Evolutionary conservation across 1,284 basidiomycete genomes (phyloP).

Genomic region (Leccinum huronense): DNA sequence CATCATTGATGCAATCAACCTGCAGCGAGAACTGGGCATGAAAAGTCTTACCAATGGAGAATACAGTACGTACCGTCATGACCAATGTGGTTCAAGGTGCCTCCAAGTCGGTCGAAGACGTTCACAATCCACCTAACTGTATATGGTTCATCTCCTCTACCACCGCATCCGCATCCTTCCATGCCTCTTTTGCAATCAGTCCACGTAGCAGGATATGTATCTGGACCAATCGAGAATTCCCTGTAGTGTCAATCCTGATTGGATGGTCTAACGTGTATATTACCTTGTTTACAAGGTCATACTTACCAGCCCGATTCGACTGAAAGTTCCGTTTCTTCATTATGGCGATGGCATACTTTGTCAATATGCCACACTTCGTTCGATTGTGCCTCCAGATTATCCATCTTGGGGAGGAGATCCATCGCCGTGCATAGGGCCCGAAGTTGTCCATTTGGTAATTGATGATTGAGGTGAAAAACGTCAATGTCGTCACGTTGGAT

Average conservation of each 20-base stretch:
- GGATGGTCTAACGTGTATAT: no score
- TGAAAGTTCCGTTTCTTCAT: constrained; percentile 58
- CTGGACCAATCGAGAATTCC: constrained; percentile 52
- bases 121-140: no score
- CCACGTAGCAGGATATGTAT: constrained; percentile 73
- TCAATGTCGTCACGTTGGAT: constrained; percentile 61
- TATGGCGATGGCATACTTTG: constrained; percentile 53
- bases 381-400: constrained; percentile 54
- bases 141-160: constrained; percentile 55
- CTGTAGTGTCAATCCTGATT: constrained; percentile 39
- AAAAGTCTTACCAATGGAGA: neutral
- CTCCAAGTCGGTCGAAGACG: no score
- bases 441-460: constrained; percentile 59
- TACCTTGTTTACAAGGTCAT: no score
- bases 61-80: neutral
- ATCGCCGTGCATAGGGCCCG: constrained; percentile 62
- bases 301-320: constrained; percentile 57
- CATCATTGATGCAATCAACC: neutral
- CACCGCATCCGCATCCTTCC: constrained; percentile 58
- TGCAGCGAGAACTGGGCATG: neutral
- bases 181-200: constrained; percentile 52
- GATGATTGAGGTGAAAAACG: constrained; percentile 74
- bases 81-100: no score
- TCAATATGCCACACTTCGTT: constrained; percentile 68
- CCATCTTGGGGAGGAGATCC: constrained; percentile 69